A percentile compares a stretch with the other conserved stretches of the same genome.
These are phyloP conservation scores for Claviceps spartinae DNA, from an alignment of 2,329 filamentous ascomycete genomes.

Conservation along the genomic window DNA sequence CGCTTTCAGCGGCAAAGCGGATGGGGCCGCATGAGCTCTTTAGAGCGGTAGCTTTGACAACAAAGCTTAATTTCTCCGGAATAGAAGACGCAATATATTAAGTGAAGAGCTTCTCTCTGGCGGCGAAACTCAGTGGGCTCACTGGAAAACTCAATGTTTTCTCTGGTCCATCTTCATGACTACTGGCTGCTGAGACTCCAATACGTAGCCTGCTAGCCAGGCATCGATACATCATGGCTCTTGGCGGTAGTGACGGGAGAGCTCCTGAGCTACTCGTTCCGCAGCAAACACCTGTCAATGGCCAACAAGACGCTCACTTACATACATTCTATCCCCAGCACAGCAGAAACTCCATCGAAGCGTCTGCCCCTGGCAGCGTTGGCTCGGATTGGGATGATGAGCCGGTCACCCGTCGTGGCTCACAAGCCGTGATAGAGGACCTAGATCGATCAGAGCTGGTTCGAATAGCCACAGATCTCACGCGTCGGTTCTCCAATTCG, in stretches of 20 bases:
- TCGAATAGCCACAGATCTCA: conserved; percentile 26
- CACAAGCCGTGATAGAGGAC: conserved; percentile 16
- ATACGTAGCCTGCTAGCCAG: too few species aligned
- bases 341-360: conserved; percentile 1
- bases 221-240: not conserved
- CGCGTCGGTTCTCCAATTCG: conserved; percentile 18
- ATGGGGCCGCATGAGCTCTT: too few species aligned
- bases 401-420: conserved; percentile 4
- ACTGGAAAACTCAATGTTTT: too few species aligned
- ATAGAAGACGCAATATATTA: too few species aligned
- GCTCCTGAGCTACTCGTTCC: conserved; percentile 1
- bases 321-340: not conserved
- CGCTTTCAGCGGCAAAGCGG: too few species aligned
- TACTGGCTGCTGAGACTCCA: too few species aligned
- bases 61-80: too few species aligned
- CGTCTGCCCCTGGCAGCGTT: not conserved
- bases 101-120: too few species aligned
- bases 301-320: not conserved
- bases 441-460: conserved; percentile 24
- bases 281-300: not conserved
- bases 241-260: not conserved
- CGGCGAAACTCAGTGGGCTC: too few species aligned
- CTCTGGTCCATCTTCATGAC: too few species aligned
- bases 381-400: conserved; percentile 1
- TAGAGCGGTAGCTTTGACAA: too few species aligned